Percentiles rank a stretch among this genome's conserved stretches.
phyloP scores from a whole-genome alignment of 805 yeast genomes.

The Saccharomycopsis vini region DNA sequence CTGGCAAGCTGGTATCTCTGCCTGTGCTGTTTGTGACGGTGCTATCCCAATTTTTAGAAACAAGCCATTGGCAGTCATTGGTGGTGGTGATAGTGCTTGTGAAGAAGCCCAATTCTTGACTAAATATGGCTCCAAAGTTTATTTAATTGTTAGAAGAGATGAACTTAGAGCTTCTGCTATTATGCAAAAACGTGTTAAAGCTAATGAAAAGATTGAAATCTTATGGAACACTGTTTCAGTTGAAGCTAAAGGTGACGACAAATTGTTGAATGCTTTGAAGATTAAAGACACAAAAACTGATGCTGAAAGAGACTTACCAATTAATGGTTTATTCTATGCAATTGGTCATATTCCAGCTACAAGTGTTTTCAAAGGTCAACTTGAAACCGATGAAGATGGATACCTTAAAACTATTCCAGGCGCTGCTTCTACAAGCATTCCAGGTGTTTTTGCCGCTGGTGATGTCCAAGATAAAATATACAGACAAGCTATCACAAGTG shows the following conservation, averaged over 20 bases:
- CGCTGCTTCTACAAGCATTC: slow-evolving; percentile 71
- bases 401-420: slow-evolving; percentile 89
- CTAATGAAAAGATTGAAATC: slow-evolving; percentile 84
- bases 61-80: slow-evolving; percentile 94
- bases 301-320: slow-evolving; percentile 59
- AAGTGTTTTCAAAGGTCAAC: slow-evolving; percentile 60
- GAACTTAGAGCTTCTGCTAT: slow-evolving; percentile 88
- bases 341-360: slow-evolving; percentile 98
- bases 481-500: slow-evolving; percentile 98
- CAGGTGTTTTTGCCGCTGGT: slow-evolving; percentile 97
- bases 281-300: slow-evolving; percentile 67
- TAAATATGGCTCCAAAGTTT: slow-evolving; percentile 95
- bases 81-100: slow-evolving; percentile 99
- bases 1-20: slow-evolving; percentile 99
- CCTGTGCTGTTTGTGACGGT: slow-evolving; percentile 99
- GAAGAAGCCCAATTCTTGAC: slow-evolving; percentile 97
- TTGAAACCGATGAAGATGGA: slow-evolving; percentile 80
- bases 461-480: slow-evolving; percentile 95
- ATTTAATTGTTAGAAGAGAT: slow-evolving; percentile 88
- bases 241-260: slow-evolving; percentile 93
- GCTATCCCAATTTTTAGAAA: slow-evolving; percentile 98
- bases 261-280: slow-evolving; percentile 54
- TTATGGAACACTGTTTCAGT: slow-evolving; percentile 75
- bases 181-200: slow-evolving; percentile 88
- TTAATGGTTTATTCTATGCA: slow-evolving; percentile 93